These are phyloP conservation scores for Vaucheria bursata DNA, from an alignment of 352 stramenopile genomes.

Conservation along the genomic window DNA sequence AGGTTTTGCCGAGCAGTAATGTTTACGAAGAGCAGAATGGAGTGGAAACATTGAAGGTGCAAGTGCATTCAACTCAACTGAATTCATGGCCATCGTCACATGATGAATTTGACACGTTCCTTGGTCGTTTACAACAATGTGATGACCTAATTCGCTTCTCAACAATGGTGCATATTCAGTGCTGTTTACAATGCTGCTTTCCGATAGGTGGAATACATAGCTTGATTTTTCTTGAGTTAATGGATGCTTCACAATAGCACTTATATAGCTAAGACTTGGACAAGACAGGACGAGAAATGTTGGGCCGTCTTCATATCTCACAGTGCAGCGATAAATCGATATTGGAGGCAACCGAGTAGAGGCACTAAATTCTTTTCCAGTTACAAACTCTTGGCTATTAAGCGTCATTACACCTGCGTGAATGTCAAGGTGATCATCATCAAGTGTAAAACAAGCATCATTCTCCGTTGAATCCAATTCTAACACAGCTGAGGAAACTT, in stretches of 20 bases:
- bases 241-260: slow-evolving; percentile 14
- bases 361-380: slow-evolving; percentile 11
- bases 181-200: slow-evolving; percentile 16
- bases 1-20: too few species aligned
- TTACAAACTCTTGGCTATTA: background rate
- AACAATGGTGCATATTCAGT: slow-evolving; percentile 26
- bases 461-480: background rate
- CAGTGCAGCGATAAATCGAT: slow-evolving; percentile 34
- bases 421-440: slow-evolving; percentile 37
- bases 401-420: slow-evolving; percentile 14
- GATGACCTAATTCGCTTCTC: slow-evolving; percentile 1
- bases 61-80: slow-evolving; percentile 29
- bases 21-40: slow-evolving; percentile 32
- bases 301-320: slow-evolving; percentile 21
- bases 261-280: slow-evolving; percentile 19
- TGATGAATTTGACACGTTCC: slow-evolving; percentile 14
- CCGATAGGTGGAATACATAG: slow-evolving; percentile 43
- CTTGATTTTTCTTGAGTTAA: slow-evolving; percentile 11
- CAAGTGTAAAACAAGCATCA: slow-evolving; percentile 26
- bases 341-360: slow-evolving; percentile 1
- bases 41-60: slow-evolving; percentile 36
- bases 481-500: background rate
- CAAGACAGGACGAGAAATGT: slow-evolving; percentile 40
- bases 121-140: slow-evolving; percentile 24
- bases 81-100: slow-evolving; percentile 24